These are phyloP conservation scores for Evernia prunastri DNA, from an alignment of 495 filamentous ascomycete species.

Conservation along the genomic window DNA sequence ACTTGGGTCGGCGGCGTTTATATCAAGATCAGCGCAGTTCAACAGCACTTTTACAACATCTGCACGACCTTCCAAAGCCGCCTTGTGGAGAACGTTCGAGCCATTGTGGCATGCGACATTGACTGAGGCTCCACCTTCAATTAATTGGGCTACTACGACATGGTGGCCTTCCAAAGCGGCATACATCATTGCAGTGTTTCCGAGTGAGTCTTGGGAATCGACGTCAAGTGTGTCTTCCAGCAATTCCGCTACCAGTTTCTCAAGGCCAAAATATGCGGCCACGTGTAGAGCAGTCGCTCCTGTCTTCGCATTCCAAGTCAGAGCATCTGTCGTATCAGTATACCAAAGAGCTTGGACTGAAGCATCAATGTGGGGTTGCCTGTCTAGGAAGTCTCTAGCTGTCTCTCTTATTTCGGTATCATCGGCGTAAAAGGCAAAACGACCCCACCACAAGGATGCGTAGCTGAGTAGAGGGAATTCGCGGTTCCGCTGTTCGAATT, in stretches of 20 bases:
- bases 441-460: constrained; percentile 32
- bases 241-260: constrained; percentile 9
- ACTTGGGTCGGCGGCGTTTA: constrained; percentile 13
- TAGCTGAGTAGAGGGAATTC: constrained; percentile 31
- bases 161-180: constrained; percentile 25
- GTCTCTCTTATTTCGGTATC: constrained; percentile 8
- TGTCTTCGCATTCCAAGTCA: constrained; percentile 19
- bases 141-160: constrained; percentile 17
- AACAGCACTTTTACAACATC: constrained; percentile 10
- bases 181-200: constrained; percentile 27
- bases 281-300: constrained; percentile 20
- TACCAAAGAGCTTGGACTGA: constrained; percentile 25
- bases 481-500: constrained; percentile 26
- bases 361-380: constrained; percentile 13
- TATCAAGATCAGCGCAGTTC: constrained; percentile 9
- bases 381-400: constrained; percentile 19
- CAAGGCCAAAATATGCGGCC: constrained; percentile 24
- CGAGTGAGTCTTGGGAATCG: constrained; percentile 19
- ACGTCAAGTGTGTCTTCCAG: constrained; percentile 7
- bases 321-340: constrained; percentile 15
- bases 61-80: constrained; percentile 6
- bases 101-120: constrained; percentile 10
- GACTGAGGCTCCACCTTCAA: constrained; percentile 14
- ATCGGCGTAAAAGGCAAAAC: constrained; percentile 24
- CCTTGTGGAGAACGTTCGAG: constrained; percentile 14